Conservation (phyloP, 1,139 yeast species). For the Arxiozyma telluris region DNA sequence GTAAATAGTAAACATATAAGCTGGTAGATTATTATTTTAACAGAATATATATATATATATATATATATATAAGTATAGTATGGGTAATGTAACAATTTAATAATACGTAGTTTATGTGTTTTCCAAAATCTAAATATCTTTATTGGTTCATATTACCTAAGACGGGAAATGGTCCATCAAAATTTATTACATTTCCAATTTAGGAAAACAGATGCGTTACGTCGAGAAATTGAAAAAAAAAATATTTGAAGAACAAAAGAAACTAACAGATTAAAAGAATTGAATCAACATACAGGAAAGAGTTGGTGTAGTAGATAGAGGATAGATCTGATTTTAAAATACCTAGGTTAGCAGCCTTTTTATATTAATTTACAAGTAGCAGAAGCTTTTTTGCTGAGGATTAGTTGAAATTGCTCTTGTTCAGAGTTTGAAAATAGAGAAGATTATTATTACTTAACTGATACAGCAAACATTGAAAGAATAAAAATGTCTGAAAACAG, state of each 20-base stretch:
- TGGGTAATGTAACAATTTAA: background rate
- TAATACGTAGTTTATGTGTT: too few species aligned
- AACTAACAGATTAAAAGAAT: background rate
- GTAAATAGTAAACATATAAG: background rate
- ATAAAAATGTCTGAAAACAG: constrained; percentile 22
- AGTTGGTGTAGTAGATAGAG: background rate
- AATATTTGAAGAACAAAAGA: background rate
- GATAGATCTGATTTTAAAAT: too few species aligned
- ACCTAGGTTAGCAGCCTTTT: background rate
- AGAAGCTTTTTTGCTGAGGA: too few species aligned
- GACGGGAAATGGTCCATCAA: background rate
- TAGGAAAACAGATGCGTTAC: constrained; percentile 5
- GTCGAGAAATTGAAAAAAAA: background rate
- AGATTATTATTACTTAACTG: background rate
- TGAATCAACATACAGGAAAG: background rate
- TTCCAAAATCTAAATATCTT: background rate
- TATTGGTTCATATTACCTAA: background rate
- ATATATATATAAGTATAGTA: background rate
- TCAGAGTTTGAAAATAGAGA: background rate
- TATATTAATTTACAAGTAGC: too few species aligned
- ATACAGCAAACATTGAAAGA: background rate
- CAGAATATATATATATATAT: background rate
- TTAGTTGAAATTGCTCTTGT: background rate
- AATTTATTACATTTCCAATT: constrained; percentile 8
- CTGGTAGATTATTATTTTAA: background rate